Conservation (phyloP, 2,329 filamentous ascomycete genomes). For the Xylariomycetidae sp. region DNA sequence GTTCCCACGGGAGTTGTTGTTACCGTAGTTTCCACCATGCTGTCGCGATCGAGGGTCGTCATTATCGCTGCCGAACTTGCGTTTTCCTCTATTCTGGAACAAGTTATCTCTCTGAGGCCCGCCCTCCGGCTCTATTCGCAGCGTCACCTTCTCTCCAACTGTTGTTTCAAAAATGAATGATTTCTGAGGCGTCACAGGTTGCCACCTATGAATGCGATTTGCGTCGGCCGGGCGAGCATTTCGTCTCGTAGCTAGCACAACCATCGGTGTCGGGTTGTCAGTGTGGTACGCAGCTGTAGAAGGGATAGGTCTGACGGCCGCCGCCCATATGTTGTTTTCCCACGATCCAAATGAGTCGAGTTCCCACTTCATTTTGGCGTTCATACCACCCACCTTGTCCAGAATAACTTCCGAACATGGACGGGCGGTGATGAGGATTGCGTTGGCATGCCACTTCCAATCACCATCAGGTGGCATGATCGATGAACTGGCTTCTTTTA, state of each 20-base stretch:
- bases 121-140: slow-evolving; percentile 74
- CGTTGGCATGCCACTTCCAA: slow-evolving; percentile 79
- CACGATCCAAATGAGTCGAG: slow-evolving; percentile 70
- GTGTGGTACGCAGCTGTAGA: slow-evolving; percentile 66
- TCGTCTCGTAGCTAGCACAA: slow-evolving; percentile 77
- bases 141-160: slow-evolving; percentile 79
- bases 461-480: slow-evolving; percentile 62
- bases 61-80: slow-evolving; percentile 50
- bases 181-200: slow-evolving; percentile 65
- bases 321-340: slow-evolving; percentile 85
- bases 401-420: slow-evolving; percentile 68
- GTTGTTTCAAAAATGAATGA: slow-evolving; percentile 74
- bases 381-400: slow-evolving; percentile 81
- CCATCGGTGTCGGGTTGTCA: slow-evolving; percentile 71
- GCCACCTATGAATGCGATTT: slow-evolving; percentile 77
- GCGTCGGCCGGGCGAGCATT: slow-evolving; percentile 76
- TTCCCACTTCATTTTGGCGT: slow-evolving; percentile 78
- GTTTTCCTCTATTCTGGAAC: slow-evolving; percentile 57
- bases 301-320: slow-evolving; percentile 68
- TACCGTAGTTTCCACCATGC: slow-evolving; percentile 24
- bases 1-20: slow-evolving; percentile 30
- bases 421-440: slow-evolving; percentile 82
- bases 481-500: slow-evolving; percentile 68
- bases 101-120: slow-evolving; percentile 56
- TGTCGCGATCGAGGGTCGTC: slow-evolving; percentile 25